Evolutionary conservation across 2,329 filamentous ascomycete genomes (phyloP), one percentile per base, ranked within the genome.

Genomic region (Fusarium protoensiforme): DNA sequence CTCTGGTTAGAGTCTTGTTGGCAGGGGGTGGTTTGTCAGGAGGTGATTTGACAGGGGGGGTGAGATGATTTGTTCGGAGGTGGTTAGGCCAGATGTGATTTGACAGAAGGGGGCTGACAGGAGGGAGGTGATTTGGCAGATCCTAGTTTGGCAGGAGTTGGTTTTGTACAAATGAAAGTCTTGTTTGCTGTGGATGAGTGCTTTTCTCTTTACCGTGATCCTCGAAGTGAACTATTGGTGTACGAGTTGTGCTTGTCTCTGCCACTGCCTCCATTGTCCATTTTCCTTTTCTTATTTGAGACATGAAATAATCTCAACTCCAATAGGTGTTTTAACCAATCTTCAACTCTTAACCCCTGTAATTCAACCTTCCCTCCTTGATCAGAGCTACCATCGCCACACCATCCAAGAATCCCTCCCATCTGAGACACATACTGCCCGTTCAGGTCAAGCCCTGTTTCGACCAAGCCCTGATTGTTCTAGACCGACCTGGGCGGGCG

Each of bases 361-460:
- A 18, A 36, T 36, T 16, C 16, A 38, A 16, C 8, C 16, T 38
- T 38, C 18, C 35, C 16, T 7, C 36, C 36, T 38, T 38, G 18
- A 38, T 38, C 36, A 43, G 9, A 41, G 18, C n/a, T 14, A 20
- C 35, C 35, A 36, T 36, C 35, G 16, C 27, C 46, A 31, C 16
- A 27, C n/a, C 0, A 31, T 13, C 31, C 29, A 54, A 22, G 4
- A 7, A n/a, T 24, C 54, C 35, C 54, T 24, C 54, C 35, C 54
- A 39, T 14, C n/a, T 27, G 59, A 69, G 67, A 69, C 65, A 43
- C 7, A 61, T 31, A 29, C 38, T 69, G 31, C 43, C 66, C 64
- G 24, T 13, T 8, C 7, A 22, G 24, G 38, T 65, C 68, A 71
- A 58, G 59, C 59, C 48, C 10, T 20, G 27, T 61, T 61, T 18